phyloP scores from a whole-genome alignment of 2,329 filamentous ascomycete species.

The Phyllosticta ampelicida region DNA sequence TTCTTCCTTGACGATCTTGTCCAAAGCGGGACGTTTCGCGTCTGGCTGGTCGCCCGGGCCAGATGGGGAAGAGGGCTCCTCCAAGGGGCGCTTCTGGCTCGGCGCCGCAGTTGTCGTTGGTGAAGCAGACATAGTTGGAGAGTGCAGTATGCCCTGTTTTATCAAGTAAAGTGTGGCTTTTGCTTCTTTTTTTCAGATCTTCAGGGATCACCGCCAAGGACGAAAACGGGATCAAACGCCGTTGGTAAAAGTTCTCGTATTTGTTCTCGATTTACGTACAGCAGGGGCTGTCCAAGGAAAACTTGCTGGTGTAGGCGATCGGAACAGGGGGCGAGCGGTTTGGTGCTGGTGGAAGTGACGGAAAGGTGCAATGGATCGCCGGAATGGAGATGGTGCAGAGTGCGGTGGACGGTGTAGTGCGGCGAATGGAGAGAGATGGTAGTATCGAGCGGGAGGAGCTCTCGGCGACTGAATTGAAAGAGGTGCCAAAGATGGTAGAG shows the following conservation, averaged over 20 bases:
- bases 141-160: conserved; percentile 3
- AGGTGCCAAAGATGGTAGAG: conserved; percentile 8
- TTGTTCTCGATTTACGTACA: conserved; percentile 44
- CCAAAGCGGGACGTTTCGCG: conserved; percentile 89
- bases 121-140: conserved; percentile 32
- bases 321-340: conserved; percentile 11
- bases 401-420: conserved; percentile 15
- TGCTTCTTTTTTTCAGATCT: conserved; percentile 18
- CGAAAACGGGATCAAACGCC: conserved; percentile 1
- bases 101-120: conserved; percentile 40
- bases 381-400: conserved; percentile 7
- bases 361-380: conserved; percentile 3
- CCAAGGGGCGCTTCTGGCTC: conserved; percentile 84
- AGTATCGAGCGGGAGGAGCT: conserved; percentile 7
- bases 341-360: conserved; percentile 17
- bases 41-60: conserved; percentile 88
- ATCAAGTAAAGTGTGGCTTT: conserved; percentile 10
- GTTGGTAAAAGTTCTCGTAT: conserved; percentile 10
- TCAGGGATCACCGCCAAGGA: conserved; percentile 19
- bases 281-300: conserved; percentile 79
- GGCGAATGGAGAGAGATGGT: conserved; percentile 18
- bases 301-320: conserved; percentile 50
- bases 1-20: conserved; percentile 66
- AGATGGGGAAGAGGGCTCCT: conserved; percentile 92
- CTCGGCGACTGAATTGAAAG: conserved; percentile 7